phyloP scores from a whole-genome alignment of 2,329 filamentous ascomycete genomes.

The Cercospora sesami region DNA sequence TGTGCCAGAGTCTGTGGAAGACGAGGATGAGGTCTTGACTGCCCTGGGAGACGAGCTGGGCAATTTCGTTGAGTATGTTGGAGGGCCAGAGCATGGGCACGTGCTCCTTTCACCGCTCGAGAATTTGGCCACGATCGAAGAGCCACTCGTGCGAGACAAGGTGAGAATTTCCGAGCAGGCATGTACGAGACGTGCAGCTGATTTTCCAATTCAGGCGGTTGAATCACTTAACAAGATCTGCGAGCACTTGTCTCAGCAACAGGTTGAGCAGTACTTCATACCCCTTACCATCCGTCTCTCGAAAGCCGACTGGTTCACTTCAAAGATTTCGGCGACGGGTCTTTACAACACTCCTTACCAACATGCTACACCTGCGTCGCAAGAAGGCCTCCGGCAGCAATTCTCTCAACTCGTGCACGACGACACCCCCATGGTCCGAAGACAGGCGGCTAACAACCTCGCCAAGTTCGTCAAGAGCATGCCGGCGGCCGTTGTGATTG shows the following conservation, averaged over 20 bases:
- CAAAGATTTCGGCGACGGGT: slow-evolving; percentile 95
- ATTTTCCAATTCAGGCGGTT: slow-evolving; percentile 67
- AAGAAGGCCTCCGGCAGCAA: slow-evolving; percentile 87
- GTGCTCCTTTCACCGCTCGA: slow-evolving; percentile 95
- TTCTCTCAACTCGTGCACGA: slow-evolving; percentile 94
- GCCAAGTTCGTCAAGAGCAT: slow-evolving; percentile 98
- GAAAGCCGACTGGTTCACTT: slow-evolving; percentile 99
- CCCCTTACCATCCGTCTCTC: slow-evolving; percentile 92
- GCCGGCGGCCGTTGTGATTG: slow-evolving; percentile 84
- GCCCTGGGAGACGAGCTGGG: slow-evolving; percentile 96
- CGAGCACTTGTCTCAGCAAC: slow-evolving; percentile 81
- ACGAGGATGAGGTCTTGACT: slow-evolving; percentile 97
- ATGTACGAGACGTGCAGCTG: slow-evolving; percentile 29
- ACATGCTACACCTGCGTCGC: slow-evolving; percentile 81
- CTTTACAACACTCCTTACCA: slow-evolving; percentile 92
- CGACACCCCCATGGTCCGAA: slow-evolving; percentile 97
- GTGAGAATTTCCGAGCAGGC: slow-evolving; percentile 51
- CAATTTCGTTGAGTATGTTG: slow-evolving; percentile 95
- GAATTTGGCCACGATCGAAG: slow-evolving; percentile 97
- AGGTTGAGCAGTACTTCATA: slow-evolving; percentile 97
- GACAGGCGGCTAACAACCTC: slow-evolving; percentile 93
- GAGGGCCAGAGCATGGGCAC: slow-evolving; percentile 88
- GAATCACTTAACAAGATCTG: slow-evolving; percentile 99
- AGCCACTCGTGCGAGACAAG: slow-evolving; percentile 97
- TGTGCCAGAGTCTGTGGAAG: slow-evolving; percentile 86